Evolutionary conservation across 345 rosid species (phyloP), one percentile per base, ranked within the genome.

Genomic region (Viola odorata): DNA sequence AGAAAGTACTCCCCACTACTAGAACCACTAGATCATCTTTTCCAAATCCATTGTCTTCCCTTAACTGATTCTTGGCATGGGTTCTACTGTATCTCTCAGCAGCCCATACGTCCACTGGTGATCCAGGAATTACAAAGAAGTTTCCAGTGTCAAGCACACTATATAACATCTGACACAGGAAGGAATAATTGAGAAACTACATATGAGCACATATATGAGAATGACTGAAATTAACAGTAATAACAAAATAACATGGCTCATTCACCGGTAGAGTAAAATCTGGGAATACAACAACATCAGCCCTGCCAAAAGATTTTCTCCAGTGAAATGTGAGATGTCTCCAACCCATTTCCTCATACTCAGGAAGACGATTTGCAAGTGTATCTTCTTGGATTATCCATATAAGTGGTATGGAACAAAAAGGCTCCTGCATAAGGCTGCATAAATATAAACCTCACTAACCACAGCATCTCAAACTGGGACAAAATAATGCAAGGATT

Each of bases 391-490:
- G 96, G 72, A 95, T 73, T 70, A 88, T 82, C 99, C 97, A 95
- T 78, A 95, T 70, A 71, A 91, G 81, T 53, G 97, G 95, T 71
- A 91, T 73, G 32, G 88, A 84, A 81, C 70, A 82, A 81, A 95
- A 91, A 63, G 97, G 97, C 84, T 88, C 97, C 88, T 85, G 95
- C 96, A 81, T 86, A 67, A 95, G 95, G 92, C 99, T 91, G 97
- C 92, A 91, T 70, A 78, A 58, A 86, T 80, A 82, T 80, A 69
- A 62, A 77, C 75, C 73, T 82, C 81, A 80, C 79, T 80, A 68
- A 79, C 62, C 78, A 73, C 61, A 76, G 78, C 63, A 73, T 73
- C 56, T 60, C 76, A 64, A 61, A 63, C 69, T 55, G 62, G 64
- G 61, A 50, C 64, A 63, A 60, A 32, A 56, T 53, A 36, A 63